phyloP scores from a whole-genome alignment of 495 filamentous ascomycete genomes.

The Rhypophila decipiens region DNA sequence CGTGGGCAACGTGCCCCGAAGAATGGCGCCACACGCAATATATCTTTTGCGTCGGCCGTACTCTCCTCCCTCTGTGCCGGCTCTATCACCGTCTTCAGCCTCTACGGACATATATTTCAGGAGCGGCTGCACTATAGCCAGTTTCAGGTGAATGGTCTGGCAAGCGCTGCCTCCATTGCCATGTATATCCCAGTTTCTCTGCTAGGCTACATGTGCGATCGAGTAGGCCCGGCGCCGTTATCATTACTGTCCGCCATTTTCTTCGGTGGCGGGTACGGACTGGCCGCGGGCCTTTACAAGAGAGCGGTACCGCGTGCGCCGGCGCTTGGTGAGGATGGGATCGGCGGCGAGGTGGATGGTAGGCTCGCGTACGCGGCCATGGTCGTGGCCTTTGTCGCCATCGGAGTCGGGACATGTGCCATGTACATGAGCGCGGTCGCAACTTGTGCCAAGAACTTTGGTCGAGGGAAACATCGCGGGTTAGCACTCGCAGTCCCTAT shows the following conservation, averaged over 20 bases:
- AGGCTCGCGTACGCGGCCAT: slow-evolving; percentile 70
- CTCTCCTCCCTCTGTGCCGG: slow-evolving; percentile 64
- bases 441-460: slow-evolving; percentile 96
- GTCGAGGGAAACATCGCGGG: slow-evolving; percentile 77
- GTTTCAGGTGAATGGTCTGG: slow-evolving; percentile 81
- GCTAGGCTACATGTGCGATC: slow-evolving; percentile 88
- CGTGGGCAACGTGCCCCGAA: slow-evolving; percentile 11
- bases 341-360: slow-evolving; percentile 36
- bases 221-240: slow-evolving; percentile 69
- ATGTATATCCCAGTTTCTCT: slow-evolving; percentile 86
- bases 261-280: slow-evolving; percentile 74
- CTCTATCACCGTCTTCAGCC: slow-evolving; percentile 78
- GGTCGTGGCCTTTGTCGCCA: slow-evolving; percentile 71
- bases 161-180: slow-evolving; percentile 73
- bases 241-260: slow-evolving; percentile 62
- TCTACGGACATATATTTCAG: slow-evolving; percentile 86
- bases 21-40: slow-evolving; percentile 18
- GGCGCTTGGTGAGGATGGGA: not conserved
- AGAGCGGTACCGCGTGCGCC: slow-evolving; percentile 34
- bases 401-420: slow-evolving; percentile 75
- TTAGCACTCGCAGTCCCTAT: slow-evolving; percentile 87
- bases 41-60: slow-evolving; percentile 37
- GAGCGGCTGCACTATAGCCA: slow-evolving; percentile 79
- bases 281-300: slow-evolving; percentile 73
- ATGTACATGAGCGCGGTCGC: slow-evolving; percentile 87